Base-by-base conservation (phyloP, 768 basidiomycete genomes). In the Boletales sp. region DNA sequence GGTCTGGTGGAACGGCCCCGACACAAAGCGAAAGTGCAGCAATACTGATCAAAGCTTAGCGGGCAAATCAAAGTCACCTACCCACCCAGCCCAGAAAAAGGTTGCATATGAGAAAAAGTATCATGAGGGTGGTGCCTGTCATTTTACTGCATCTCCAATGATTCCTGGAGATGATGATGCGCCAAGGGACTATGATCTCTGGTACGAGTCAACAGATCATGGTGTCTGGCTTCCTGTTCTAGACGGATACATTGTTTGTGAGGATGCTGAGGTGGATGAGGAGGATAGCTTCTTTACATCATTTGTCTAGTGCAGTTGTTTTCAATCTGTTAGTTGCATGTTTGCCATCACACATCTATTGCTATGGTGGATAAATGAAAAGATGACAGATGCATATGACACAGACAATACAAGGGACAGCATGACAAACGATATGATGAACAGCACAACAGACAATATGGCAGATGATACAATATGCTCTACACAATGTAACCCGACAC, bases 401-500 rank as follows among this genome's bases (percentile, higher is more conserved):
- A 34, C 3, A 2, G 5, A 34, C 5, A n/a, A n/a, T n/a, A n/a
- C n/a, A n/a, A n/a, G n/a, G n/a, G n/a, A n/a, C n/a, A n/a, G n/a
- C n/a, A n/a, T n/a, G n/a, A n/a, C n/a, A n/a, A n/a, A n/a, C n/a
- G n/a, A n/a, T n/a, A n/a, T n/a, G n/a, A n/a, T n/a, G n/a, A n/a
- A n/a, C n/a, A n/a, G n/a, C n/a, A n/a, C n/a, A n/a, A 34, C 33
- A 34, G 33, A 34, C 15, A 36, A 3, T 15, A 33, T 5, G 6
- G 8, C 6, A 5, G 12, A 36, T 15, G 8, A 36, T 36, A 36
- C 35, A 28, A 41, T 5, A 15, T n/a, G n/a, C 4, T 21, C 21
- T 51, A 52, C 2, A 38, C 19, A 2, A 51, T 45, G 18, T 51
- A 55, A 3, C 50, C 44, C 0, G 28, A 55, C 21, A 35, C 30